These are phyloP conservation scores for Aspergillus pseudoterreus DNA, from an alignment of 2,329 filamentous ascomycete genomes.

Conservation along the genomic window DNA sequence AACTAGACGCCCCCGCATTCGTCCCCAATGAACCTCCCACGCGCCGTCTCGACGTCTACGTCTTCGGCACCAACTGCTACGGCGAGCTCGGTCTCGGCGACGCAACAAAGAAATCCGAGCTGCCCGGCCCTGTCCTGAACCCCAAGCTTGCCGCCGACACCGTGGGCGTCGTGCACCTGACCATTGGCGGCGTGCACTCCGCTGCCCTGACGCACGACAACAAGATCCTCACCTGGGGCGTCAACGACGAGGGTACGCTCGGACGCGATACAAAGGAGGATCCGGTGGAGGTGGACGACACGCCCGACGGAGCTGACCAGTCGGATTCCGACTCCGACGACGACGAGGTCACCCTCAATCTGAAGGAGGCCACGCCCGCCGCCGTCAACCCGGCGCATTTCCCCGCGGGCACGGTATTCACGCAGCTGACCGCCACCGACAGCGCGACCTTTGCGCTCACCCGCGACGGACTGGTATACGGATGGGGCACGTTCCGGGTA, in stretches of 20 bases:
- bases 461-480: constrained; percentile 70
- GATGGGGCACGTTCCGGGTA: constrained; percentile 79
- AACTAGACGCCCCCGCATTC: neutral
- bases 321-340: constrained; percentile 43
- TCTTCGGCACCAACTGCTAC: constrained; percentile 71
- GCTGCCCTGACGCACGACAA: constrained; percentile 73
- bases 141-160: constrained; percentile 53
- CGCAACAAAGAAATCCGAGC: constrained; percentile 59
- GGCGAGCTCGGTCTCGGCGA: constrained; percentile 76
- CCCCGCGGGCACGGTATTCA: constrained; percentile 59
- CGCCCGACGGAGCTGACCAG: constrained; percentile 16
- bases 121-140: constrained; percentile 69
- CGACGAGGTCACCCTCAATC: constrained; percentile 62
- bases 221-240: constrained; percentile 81
- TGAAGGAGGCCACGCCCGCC: constrained; percentile 65
- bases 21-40: constrained; percentile 43
- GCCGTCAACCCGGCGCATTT: constrained; percentile 54
- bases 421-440: constrained; percentile 68
- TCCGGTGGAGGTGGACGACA: constrained; percentile 46
- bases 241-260: constrained; percentile 76
- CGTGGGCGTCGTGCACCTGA: constrained; percentile 51
- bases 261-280: constrained; percentile 60
- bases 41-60: constrained; percentile 66
- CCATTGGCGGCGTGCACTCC: constrained; percentile 71
- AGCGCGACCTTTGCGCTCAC: constrained; percentile 74